A percentile compares a stretch with the other conserved stretches of the same genome.
These are phyloP conservation scores for Kwoniella europaea DNA, from an alignment of 768 basidiomycete species.

Conservation along the genomic window DNA sequence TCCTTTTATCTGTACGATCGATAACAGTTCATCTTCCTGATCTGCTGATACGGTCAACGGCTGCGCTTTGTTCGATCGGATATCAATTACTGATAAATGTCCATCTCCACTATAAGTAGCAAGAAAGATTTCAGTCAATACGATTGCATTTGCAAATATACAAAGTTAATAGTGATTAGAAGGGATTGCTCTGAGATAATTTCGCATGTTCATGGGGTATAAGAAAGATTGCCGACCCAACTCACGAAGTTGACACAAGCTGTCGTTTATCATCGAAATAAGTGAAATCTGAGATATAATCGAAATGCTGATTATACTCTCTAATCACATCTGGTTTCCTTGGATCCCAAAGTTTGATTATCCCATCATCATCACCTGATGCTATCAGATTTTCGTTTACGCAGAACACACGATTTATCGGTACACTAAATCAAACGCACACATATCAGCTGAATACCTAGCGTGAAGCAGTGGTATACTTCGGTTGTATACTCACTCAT, in stretches of 20 bases:
- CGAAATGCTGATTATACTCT: slow-evolving; percentile 83
- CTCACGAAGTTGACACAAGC: slow-evolving; percentile 83
- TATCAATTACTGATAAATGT: slow-evolving; percentile 87
- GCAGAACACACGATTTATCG: slow-evolving; percentile 83
- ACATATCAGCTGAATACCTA: not conserved
- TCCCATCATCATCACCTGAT: slow-evolving; percentile 92
- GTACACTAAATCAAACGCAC: slow-evolving; percentile 62
- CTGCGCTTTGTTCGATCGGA: slow-evolving; percentile 76
- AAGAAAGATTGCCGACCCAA: not conserved
- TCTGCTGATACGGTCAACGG: slow-evolving; percentile 88
- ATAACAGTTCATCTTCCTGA: slow-evolving; percentile 92
- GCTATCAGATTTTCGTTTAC: slow-evolving; percentile 73
- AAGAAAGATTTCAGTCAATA: too few species aligned
- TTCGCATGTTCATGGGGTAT: not conserved
- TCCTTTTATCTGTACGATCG: slow-evolving; percentile 83
- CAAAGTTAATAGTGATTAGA: too few species aligned
- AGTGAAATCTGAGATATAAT: slow-evolving; percentile 90
- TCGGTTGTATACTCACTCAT: slow-evolving; percentile 41
- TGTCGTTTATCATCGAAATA: slow-evolving; percentile 84
- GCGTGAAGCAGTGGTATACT: too few species aligned
- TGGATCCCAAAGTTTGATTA: slow-evolving; percentile 95
- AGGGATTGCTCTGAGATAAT: not conserved
- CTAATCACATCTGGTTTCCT: slow-evolving; percentile 69
- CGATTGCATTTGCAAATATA: too few species aligned
- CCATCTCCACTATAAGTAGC: slow-evolving; percentile 89